Evolutionary conservation across 2,329 filamentous ascomycete species (phyloP), one percentile per base, ranked within the genome.

Genomic region (Arthroderma sp.): DNA sequence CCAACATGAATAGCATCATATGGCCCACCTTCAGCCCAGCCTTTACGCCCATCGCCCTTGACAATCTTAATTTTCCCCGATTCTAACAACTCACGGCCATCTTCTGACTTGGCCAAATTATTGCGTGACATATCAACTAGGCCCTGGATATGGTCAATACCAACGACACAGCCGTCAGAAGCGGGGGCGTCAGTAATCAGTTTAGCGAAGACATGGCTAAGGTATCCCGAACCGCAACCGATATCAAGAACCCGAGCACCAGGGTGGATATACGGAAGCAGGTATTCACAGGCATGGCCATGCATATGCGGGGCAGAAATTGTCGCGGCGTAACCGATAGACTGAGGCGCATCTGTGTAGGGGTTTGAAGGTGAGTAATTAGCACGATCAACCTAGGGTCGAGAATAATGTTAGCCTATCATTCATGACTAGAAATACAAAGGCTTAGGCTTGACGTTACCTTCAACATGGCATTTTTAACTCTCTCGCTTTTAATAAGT

Each of bases 1-100:
- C 93, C 93, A 2, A 97, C 93, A 68, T 97, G 93, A 59, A 98
- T 97, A 1, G 87, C 91, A 77, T 97, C 89, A 78, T 91, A 98
- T 0, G 83, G 60, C 74, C 81, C 65, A 66, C 73, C 58, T 72
- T 78, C 79, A 1, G 77, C 66, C 79, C 80, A 85, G 0, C 86
- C 86, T 61, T 80, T 77, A 4, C 87, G 72, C 1, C 86, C 87
- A 73, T 96, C 91, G 0, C 83, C 90, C 0, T 82, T 77, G 1
- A 91, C 77, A 66, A 94, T 94, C 58, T 77, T 76, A 43, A 91
- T 87, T 4, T 77, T 79, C 0, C 85, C 87, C 0, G 71, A 74
- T 1, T 79, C 77, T 13, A 96, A 70, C 56, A 94, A 71, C 9
- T 68, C 67, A 7, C 74, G 71, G 0, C 87, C 87, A 43, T 78